A percentile compares a stretch with the other conserved stretches of the same genome.
Conservation (phyloP, 352 stramenopile genomes). For the Phytophthora parvispora region DNA sequence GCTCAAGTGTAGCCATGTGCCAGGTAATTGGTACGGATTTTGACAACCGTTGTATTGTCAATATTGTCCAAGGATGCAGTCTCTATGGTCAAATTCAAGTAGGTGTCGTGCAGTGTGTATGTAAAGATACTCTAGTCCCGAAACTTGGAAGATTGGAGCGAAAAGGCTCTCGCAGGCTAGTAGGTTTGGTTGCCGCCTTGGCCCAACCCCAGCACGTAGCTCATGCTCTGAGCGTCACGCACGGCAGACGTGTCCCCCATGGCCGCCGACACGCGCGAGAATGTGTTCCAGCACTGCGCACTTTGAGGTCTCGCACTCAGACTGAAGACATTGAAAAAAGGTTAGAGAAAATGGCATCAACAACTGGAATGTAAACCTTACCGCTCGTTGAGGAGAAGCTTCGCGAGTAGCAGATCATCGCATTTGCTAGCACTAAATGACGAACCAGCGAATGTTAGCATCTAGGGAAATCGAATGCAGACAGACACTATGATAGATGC, state of each 20-base stretch:
- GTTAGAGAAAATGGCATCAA: background rate
- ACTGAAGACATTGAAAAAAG: constrained; percentile 30
- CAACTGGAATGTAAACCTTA: constrained; percentile 9
- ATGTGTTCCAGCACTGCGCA: constrained; percentile 85
- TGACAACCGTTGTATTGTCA: too few relatives aligned
- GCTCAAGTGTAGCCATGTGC: constrained; percentile 21
- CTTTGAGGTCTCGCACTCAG: constrained; percentile 81
- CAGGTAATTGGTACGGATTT: constrained; percentile 12
- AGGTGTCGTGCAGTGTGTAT: background rate
- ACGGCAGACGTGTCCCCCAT: constrained; percentile 80
- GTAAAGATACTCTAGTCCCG: constrained; percentile 6
- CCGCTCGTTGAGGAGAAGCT: constrained; percentile 89
- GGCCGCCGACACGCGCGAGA: constrained; percentile 75
- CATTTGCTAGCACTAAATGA: constrained; percentile 70
- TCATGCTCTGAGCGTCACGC: constrained; percentile 89
- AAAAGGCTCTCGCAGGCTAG: constrained; percentile 31
- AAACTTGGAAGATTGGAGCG: constrained; percentile 18
- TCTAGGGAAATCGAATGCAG: background rate
- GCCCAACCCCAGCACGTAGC: constrained; percentile 87
- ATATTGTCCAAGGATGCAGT: constrained; percentile 23
- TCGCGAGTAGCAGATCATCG: constrained; percentile 72
- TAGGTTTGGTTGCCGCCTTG: constrained; percentile 84
- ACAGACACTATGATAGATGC: background rate
- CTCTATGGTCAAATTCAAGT: constrained; percentile 14
- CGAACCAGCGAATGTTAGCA: background rate